Base-by-base conservation (phyloP, 192 early-diverging fungal species). In the Backusella tuberculispora region DNA sequence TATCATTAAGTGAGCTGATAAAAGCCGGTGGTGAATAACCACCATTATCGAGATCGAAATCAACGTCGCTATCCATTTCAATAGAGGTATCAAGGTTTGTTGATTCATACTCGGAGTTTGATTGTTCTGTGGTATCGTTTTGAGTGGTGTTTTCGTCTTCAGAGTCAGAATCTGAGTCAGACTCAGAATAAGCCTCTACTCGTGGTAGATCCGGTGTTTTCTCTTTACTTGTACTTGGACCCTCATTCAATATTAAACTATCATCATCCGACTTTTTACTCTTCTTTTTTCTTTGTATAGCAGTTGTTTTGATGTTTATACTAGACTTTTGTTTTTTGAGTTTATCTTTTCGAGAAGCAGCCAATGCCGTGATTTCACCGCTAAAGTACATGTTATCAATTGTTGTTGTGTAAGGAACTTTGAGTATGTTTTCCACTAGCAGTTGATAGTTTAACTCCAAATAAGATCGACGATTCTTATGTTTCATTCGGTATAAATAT, bases 11-110 rank as follows among this genome's bases (percentile, higher is more conserved):
- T 4, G 53, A 26, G 4, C 21, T 26, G 5, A 60, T 24, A 60
- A 60, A 60, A 0, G 53, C 53, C 26, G 53, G 53, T 60, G 53
- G 53, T 0, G 53, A 60, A 24, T 60, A 60, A 10, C 21, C 53
- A 13, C 12, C 53, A 2, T 60, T 19, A 14, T 60, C 45, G 13
- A 46, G 45, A 46, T 46, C 53, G 4, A 19, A 24, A 13, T 60
- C 53, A 19, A 60, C 26, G 9, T 60, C 53, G 24, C 53, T 60
- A 26, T 60, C 53, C 4, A 60, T 60, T 60, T 60, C 53, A 10
- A 60, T 60, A 12, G 53, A 60, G 24, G 53, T 60, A 60, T 60
- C 53, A 12, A 60, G 24, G 10, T 60, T 6, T 60, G 53, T 60
- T 13, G 53, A 60, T 60, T 60, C 53, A 60, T 12, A 26, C 10